Evolutionary conservation across 140 eudicot genomes (phyloP).

Genomic region (Artemisia princeps): DNA sequence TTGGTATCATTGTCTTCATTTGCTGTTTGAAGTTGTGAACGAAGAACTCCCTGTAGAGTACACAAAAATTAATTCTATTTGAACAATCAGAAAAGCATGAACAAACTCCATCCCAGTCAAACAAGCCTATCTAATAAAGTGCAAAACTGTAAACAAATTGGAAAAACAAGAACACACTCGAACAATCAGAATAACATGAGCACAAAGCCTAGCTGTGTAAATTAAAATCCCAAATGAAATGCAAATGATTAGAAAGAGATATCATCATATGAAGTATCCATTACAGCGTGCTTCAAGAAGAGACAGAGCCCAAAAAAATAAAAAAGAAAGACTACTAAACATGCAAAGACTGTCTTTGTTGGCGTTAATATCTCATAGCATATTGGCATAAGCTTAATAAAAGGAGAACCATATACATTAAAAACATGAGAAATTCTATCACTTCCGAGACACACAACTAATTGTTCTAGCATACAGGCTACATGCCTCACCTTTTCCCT

Average conservation of each 20-base stretch:
- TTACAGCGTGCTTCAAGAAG: background rate
- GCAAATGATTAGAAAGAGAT: background rate
- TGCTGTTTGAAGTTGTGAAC: conserved; percentile 76
- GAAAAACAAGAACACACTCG: no score
- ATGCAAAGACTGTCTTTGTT: no score
- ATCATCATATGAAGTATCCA: background rate
- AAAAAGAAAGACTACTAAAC: no score
- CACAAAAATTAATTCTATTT: conserved; percentile 12
- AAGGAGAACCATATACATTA: background rate
- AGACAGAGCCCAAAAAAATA: background rate
- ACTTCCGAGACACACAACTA: conserved; percentile 7
- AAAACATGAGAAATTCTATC: background rate
- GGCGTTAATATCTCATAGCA: no score
- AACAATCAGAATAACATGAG: background rate
- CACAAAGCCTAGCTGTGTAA: conserved; percentile 4
- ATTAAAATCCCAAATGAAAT: background rate
- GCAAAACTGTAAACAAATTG: no score
- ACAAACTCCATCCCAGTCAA: conserved; percentile 6
- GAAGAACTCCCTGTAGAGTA: conserved; percentile 65
- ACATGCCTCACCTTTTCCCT: conserved; percentile 71
- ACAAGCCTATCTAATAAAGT: conserved; percentile 1
- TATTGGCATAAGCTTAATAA: background rate
- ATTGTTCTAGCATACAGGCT: background rate
- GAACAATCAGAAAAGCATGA: conserved; percentile 7
- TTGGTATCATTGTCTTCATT: conserved; percentile 71